Evolutionary conservation across 352 stramenopile genomes (phyloP), one percentile per base, ranked within the genome.

Genomic region (Saprolegnia parasitica): DNA sequence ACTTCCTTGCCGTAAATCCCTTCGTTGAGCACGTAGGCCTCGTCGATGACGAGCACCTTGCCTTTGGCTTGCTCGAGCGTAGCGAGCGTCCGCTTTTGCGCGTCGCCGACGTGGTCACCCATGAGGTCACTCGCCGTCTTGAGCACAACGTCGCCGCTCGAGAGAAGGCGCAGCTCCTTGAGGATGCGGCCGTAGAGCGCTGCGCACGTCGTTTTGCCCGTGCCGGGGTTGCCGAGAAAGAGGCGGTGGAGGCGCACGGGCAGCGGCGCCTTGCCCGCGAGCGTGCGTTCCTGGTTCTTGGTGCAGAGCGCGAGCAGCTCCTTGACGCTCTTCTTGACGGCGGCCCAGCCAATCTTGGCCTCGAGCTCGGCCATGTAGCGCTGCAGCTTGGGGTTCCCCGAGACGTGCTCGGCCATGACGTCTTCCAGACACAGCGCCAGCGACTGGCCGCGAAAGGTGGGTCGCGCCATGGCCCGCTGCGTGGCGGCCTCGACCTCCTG

Each of bases 11-110:
- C 83, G 42, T 80, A 90, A 55, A 73, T 58, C 5, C 79, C 78
- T 42, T 89, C 81, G 66, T 96, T 78, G 4, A 98, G 62, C n/a
- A 83, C 93, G 78, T 98, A 98, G 0, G 91, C 91, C 73, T 98
- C 93, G 63, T 98, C 93, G 54, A 98, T 97, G 10, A 98, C 81
- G 8, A 98, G 75, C 20, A 98, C 90, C 65, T 96, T 97, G 5
- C 93, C 93, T 52, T 88, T 81, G 0, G 86, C 78, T 61, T 79
- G 74, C 21, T 96, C 80, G 21, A 98, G 74, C 49, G 97, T 89
- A 16, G 87, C 78, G 1, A 74, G 71, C 9, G 91, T 98, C 63
- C 96, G 97, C 4, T 78, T 86, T 65, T 97, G 83, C 16, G 90
- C 96, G 57, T 97, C 78, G 0, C 93, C 93, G 8, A 97, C 61